These are phyloP conservation scores for Talaromyces albobiverticillius DNA, from an alignment of 2,329 filamentous ascomycete genomes.

Conservation along the genomic window DNA sequence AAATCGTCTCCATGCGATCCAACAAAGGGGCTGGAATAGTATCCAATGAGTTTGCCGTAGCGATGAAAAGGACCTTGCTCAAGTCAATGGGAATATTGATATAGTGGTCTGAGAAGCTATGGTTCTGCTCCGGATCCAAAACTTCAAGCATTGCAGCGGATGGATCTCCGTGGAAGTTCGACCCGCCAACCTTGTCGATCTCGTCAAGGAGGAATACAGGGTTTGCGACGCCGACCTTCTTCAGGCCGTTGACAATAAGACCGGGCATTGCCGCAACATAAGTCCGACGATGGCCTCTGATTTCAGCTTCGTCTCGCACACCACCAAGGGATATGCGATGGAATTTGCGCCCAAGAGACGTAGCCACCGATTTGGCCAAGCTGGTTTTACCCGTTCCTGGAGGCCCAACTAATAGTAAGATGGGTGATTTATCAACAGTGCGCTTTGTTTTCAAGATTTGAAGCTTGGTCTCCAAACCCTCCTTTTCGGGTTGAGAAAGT, in stretches of 20 bases:
- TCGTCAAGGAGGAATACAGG: conserved; percentile 95
- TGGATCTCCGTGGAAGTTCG: conserved; percentile 92
- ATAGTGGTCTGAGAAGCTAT: conserved; percentile 93
- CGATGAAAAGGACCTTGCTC: conserved; percentile 95
- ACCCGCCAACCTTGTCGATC: conserved; percentile 91
- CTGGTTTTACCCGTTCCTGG: conserved; percentile 96
- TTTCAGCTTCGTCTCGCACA: conserved; percentile 94
- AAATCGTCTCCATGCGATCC: conserved; percentile 95
- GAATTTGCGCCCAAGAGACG: conserved; percentile 89
- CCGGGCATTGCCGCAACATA: conserved; percentile 99
- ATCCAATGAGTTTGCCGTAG: conserved; percentile 90
- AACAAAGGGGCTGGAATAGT: conserved; percentile 92
- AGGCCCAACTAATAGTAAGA: conserved; percentile 86
- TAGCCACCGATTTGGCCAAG: conserved; percentile 86
- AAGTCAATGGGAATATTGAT: conserved; percentile 93
- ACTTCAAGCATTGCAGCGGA: conserved; percentile 98
- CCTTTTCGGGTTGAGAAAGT: conserved; percentile 44
- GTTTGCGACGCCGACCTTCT: conserved; percentile 93
- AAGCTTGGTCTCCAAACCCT: conserved; percentile 59
- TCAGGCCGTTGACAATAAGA: conserved; percentile 85
- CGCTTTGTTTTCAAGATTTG: conserved; percentile 75
- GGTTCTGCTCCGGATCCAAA: conserved; percentile 93
- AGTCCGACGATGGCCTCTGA: conserved; percentile 87
- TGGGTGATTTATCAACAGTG: conserved; percentile 92
- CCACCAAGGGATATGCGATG: conserved; percentile 95